Evolutionary conservation across 345 rosid genomes (phyloP), one percentile per base, ranked within the genome.

Genomic region (Excoecaria cochinchinensis): DNA sequence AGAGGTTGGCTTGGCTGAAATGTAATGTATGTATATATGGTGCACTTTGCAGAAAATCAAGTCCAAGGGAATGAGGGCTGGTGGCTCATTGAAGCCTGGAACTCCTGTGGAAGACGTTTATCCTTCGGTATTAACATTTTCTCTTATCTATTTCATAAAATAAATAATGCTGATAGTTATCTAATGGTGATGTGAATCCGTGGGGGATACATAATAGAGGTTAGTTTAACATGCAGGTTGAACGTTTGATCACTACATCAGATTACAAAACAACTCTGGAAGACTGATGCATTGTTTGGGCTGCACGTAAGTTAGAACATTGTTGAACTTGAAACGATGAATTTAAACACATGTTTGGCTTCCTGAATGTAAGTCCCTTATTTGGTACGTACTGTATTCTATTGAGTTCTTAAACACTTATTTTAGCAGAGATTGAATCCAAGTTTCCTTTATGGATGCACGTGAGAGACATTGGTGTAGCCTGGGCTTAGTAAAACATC

Each of bases 1-100:
- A 86, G 78, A 90, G 97, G 99, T 88, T 56, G 39, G 83, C 17
- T 63, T 5, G 58, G 13, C 74, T 58, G 40, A 14, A 57, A 64
- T 60, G 55, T 31, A 70, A 22, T 74, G 38, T 50, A 69, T n/a
- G 60, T 48, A 69, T n/a, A 56, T 48, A 25, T 69, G 55, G 66
- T 48, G 56, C 52, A 57, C 71, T 63, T 79, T 73, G 69, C 81
- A 92, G 97, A 90, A 13, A 82, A 88, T 91, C 44, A 95, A 88
- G 87, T 85, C 87, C 11, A 81, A 89, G 72, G 99, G 97, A 80
- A 95, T 95, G 99, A 88, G 84, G 60, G 97, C 97, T 59, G 97
- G 90, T 69, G 94, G 92, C 58, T 85, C 97, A 21, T 63, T 95
- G 68, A 92, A 88, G 75, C 99, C 97, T 57, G 89, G 90, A 71